Base-by-base conservation (phyloP, 1,284 basidiomycete genomes). In the Tylopilus orsonianus region DNA sequence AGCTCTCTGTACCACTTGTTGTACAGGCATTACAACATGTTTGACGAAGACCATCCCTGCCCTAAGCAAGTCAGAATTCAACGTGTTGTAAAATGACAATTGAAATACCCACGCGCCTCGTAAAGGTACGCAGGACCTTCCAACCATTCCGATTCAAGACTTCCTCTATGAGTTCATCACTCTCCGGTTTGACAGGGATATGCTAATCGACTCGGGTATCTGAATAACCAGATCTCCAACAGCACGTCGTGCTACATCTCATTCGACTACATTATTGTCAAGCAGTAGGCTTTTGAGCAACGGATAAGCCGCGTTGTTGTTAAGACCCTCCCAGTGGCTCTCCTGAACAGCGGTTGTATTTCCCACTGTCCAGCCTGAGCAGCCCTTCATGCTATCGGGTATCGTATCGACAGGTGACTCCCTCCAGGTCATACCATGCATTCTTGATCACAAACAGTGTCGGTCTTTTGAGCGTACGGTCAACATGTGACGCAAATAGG, bases 11-110 rank as follows among this genome's bases (percentile, higher is more conserved):
- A 58, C 65, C 27, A 68, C 64, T 39, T 73, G 67, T 44, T 58
- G 58, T 18, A 64, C 58, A 9, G 71, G 71, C 29, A 63, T 57
- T 1, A 69, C 66, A 35, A 74, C 65, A 26, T 69, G 65, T 52
- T 75, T 73, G 40, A 69, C 61, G 20, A 65, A 67, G 39, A 70
- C 71, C 68, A 72, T 71, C n/a, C 68, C 64, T 10, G 58, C 60
- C 13, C 72, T 74, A 41, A 38, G 5, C 26, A 23, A n/a, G 32
- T 46, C 35, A 49, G n/a, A 39, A 46, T 35, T 27, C 5, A 30
- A 14, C 10, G 5, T 35, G 45, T 4, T 2, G 14, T n/a, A 27
- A 18, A n/a, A 43, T 36, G 26, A 20, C 27, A 29, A 2, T 33
- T 16, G 10, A 22, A 39, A n/a, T 27, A 66, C 66, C 57, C 45